phyloP scores from a whole-genome alignment of 2,329 filamentous ascomycete genomes.

The Stagonosporopsis chrysanthemi region DNA sequence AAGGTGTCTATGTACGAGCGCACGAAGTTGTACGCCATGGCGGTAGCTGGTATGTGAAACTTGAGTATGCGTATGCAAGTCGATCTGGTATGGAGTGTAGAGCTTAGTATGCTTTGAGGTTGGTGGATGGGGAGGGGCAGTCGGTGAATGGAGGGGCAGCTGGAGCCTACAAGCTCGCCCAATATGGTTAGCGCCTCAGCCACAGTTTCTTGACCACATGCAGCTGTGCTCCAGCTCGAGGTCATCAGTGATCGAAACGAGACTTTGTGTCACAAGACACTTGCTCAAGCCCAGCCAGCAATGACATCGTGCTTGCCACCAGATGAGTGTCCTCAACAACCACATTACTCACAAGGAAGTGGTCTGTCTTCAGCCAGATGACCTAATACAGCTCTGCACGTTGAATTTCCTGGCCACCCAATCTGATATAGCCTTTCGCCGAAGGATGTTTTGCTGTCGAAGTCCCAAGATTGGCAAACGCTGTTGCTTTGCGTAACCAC shows the following conservation, averaged over 20 bases:
- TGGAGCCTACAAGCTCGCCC: constrained; percentile 2
- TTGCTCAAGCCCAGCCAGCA: background rate
- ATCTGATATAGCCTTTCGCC: too few relatives aligned
- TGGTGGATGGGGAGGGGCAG: background rate
- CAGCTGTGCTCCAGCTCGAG: constrained; percentile 2
- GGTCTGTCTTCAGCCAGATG: background rate
- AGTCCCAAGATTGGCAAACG: background rate
- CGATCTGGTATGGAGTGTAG: background rate
- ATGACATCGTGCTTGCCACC: background rate
- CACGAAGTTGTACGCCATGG: constrained; percentile 79
- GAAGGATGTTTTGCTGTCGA: background rate
- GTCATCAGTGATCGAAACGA: background rate
- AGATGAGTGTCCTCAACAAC: background rate
- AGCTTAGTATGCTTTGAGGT: background rate
- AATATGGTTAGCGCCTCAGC: constrained; percentile 1
- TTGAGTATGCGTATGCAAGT: background rate
- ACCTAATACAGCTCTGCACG: background rate
- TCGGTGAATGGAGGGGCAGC: constrained; percentile 17
- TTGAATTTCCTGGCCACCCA: background rate
- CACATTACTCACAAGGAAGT: background rate
- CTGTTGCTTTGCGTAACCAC: background rate
- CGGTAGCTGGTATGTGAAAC: background rate
- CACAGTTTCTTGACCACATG: background rate
- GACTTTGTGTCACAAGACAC: background rate
- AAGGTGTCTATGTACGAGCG: constrained; percentile 92